Percentiles rank a stretch among this genome's conserved stretches.
phyloP scores from a whole-genome alignment of 2,329 filamentous ascomycete genomes.

The Scleromitrula shiraiana region DNA sequence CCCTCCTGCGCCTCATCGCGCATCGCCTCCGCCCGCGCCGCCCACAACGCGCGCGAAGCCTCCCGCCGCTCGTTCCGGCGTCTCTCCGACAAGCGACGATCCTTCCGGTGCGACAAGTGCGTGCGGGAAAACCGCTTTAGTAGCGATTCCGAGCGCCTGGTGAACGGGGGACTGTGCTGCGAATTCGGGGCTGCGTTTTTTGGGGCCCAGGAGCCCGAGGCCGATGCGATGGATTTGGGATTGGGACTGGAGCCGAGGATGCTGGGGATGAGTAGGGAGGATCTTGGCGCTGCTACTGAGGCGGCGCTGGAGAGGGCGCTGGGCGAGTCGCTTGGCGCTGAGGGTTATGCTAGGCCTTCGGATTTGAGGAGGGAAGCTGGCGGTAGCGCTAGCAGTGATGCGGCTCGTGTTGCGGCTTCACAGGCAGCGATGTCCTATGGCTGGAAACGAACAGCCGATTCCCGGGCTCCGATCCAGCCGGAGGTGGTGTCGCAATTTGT shows the following conservation, averaged over 20 bases:
- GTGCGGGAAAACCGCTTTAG: neutral
- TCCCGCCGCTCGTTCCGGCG: no score
- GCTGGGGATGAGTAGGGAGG: no score
- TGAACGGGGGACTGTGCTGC: slow-evolving; percentile 16
- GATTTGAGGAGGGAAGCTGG: no score
- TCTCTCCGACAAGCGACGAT: no score
- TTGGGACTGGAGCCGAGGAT: neutral
- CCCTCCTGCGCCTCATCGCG: no score
- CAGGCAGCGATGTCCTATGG: slow-evolving; percentile 11
- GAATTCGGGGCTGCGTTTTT: slow-evolving; percentile 11
- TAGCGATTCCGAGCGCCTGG: neutral
- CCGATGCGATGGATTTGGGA: neutral
- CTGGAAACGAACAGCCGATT: neutral
- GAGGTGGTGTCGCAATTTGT: slow-evolving; percentile 2
- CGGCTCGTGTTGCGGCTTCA: neutral
- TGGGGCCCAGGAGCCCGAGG: neutral
- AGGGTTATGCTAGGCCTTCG: no score
- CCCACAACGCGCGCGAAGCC: neutral
- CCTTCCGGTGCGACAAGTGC: slow-evolving; percentile 9
- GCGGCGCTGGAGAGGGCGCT: neutral
- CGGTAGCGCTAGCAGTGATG: no score
- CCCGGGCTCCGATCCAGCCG: neutral
- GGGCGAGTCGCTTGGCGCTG: no score
- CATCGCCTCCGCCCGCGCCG: neutral
- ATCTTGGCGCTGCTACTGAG: no score